phyloP scores from a whole-genome alignment of 106 monocot species.

The Dactylorhiza incarnata region DNA sequence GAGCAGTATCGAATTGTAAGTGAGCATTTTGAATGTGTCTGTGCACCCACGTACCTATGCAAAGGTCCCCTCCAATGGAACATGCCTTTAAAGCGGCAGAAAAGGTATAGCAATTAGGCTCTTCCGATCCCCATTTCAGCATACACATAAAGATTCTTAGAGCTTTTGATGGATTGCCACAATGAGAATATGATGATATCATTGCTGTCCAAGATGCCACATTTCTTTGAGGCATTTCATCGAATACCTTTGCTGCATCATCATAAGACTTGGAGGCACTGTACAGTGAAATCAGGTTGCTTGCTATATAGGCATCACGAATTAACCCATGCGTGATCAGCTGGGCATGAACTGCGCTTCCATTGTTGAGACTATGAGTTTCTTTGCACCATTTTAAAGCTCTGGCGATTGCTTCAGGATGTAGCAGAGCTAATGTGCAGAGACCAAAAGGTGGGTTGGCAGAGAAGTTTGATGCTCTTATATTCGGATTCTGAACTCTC shows the following conservation, averaged over 20 bases:
- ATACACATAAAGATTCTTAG: conserved; percentile 36
- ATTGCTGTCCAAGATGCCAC: conserved; percentile 64
- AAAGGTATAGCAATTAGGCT: conserved; percentile 46
- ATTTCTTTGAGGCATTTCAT: conserved; percentile 61
- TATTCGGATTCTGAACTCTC: not conserved
- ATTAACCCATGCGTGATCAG: conserved; percentile 38
- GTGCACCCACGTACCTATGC: conserved; percentile 54
- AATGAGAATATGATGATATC: conserved; percentile 34
- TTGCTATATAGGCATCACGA: conserved; percentile 33
- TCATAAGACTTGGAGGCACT: conserved; percentile 12
- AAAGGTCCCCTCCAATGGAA: conserved; percentile 31
- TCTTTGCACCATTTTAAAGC: conserved; percentile 26
- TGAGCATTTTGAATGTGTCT: conserved; percentile 5
- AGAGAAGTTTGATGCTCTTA: not conserved
- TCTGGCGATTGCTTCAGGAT: conserved; percentile 19
- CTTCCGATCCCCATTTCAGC: conserved; percentile 21
- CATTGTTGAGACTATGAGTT: conserved; percentile 7
- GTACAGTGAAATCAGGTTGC: conserved; percentile 60
- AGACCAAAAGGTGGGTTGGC: not conserved
- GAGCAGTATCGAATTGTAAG: conserved; percentile 32
- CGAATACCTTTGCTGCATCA: conserved; percentile 44
- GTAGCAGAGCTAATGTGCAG: not conserved
- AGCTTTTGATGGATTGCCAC: conserved; percentile 43
- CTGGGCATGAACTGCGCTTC: conserved; percentile 39
- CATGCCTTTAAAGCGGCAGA: conserved; percentile 68